phyloP scores from a whole-genome alignment of 345 rosid genomes.

The Aurinia saxatilis region DNA sequence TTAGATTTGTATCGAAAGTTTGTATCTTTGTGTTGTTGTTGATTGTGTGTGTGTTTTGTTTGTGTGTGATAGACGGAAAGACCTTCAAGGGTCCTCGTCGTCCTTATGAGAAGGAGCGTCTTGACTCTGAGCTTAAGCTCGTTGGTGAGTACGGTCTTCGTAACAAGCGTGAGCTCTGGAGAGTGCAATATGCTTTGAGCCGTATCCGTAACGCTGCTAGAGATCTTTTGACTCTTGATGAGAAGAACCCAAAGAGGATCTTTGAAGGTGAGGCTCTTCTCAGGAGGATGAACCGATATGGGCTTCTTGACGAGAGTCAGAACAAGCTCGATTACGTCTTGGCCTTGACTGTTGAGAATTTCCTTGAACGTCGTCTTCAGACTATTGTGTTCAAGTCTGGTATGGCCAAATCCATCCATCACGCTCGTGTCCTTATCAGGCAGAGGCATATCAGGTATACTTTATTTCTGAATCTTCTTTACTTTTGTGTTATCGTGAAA shows the following conservation, averaged over 20 bases:
- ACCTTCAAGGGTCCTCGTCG: constrained; percentile 61
- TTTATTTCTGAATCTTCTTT: not conserved
- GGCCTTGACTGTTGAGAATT: constrained; percentile 65
- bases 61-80: constrained; percentile 37
- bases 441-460: constrained; percentile 58
- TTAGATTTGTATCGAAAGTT: not conserved
- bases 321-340: constrained; percentile 73
- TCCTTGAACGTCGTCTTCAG: constrained; percentile 65
- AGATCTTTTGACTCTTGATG: constrained; percentile 55
- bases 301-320: constrained; percentile 61
- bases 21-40: not conserved
- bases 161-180: constrained; percentile 63
- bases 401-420: constrained; percentile 67
- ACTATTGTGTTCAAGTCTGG: constrained; percentile 62
- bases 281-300: constrained; percentile 54
- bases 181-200: constrained; percentile 55
- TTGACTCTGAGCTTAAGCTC: constrained; percentile 54
- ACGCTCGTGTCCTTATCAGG: constrained; percentile 60
- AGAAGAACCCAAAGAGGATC: constrained; percentile 49
- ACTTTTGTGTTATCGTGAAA: no score
- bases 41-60: not conserved
- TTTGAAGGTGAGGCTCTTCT: constrained; percentile 64
- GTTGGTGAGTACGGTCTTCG: constrained; percentile 65
- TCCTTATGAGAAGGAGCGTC: constrained; percentile 62
- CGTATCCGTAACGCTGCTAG: constrained; percentile 59